Conservation (phyloP, 148 eudicot species). For the Silene uniflora region DNA sequence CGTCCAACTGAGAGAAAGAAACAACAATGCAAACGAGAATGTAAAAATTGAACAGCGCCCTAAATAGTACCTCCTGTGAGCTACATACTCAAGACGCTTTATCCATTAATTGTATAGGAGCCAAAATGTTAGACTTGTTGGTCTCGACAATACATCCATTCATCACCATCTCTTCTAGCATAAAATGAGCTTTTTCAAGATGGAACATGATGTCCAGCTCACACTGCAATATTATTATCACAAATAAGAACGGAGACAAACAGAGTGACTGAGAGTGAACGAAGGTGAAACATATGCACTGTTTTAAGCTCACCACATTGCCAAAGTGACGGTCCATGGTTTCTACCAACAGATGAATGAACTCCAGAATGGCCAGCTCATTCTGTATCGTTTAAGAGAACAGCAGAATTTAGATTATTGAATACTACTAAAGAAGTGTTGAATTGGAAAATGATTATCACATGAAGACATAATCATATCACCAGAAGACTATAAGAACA, state of each 20-base stretch:
- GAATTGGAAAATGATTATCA: too few relatives aligned
- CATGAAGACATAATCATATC: too few relatives aligned
- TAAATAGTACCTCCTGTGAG: slow-evolving; percentile 7
- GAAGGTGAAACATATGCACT: neutral
- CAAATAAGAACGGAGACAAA: neutral
- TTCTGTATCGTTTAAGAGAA: slow-evolving; percentile 42
- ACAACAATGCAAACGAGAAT: slow-evolving; percentile 6
- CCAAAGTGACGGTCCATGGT: slow-evolving; percentile 99
- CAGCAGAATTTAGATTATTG: neutral
- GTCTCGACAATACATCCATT: slow-evolving; percentile 97
- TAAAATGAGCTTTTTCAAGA: slow-evolving; percentile 96
- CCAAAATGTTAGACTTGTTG: slow-evolving; percentile 78
- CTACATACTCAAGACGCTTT: slow-evolving; percentile 51
- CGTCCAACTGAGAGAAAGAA: neutral
- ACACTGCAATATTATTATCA: slow-evolving; percentile 50
- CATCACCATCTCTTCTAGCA: slow-evolving; percentile 99
- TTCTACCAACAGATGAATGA: slow-evolving; percentile 92
- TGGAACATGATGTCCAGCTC: slow-evolving; percentile 99
- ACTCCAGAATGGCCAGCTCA: slow-evolving; percentile 95
- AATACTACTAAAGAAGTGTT: too few relatives aligned
- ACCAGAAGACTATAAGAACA: too few relatives aligned
- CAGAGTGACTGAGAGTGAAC: neutral
- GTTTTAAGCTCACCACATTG: slow-evolving; percentile 61
- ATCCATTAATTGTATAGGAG: slow-evolving; percentile 93
- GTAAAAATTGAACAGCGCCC: slow-evolving; percentile 17